Base-by-base conservation (phyloP, 345 rosid species). In the Nasturtium officinale region DNA sequence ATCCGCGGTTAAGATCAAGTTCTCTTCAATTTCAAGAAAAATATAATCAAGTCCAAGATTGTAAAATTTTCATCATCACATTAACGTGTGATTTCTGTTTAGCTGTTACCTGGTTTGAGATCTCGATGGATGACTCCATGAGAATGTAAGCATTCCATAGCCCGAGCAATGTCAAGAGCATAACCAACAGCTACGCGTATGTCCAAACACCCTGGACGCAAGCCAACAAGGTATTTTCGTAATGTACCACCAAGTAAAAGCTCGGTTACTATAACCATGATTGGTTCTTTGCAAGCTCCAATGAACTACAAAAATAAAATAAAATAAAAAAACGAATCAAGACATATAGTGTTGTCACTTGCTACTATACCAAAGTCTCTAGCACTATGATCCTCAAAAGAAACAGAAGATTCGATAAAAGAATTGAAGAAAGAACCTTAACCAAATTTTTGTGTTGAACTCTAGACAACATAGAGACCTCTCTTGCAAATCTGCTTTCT, bases 81-180 rank as follows among this genome's bases (percentile, higher is more conserved):
- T 23, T 64, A 28, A 56, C 8, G 21, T 12, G 17, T 47, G 50
- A 13, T 9, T 54, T 61, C 3, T 56, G 28, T 28, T 43, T 7
- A 3, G 5, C 0, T 28, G 72, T 26, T 87, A 95, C 99, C 99
- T 48, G 99, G 99, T 82, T 95, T 95, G 61, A 91, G 84, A 82
- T 95, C 98, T 6, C 99, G 91, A 54, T 95, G 99, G 62, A 95
- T 95, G 79, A 91, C 85, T 76, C 99, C 99, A 72, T 95, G 96
- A 32, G 96, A 81, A 62, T 95, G 99, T 78, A 95, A 78, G 76
- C 99, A 91, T 57, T 95, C 99, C 94, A 95, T 91, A 5, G 98
- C 99, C 18, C 96, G 94, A 72, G 98, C 96, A 78, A 95, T 95
- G 75, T 91, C 99, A 65, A 95, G 97, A 2, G 98, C 97, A 58